phyloP scores from a whole-genome alignment of 441 rosid species.

The Daphne laureola region DNA sequence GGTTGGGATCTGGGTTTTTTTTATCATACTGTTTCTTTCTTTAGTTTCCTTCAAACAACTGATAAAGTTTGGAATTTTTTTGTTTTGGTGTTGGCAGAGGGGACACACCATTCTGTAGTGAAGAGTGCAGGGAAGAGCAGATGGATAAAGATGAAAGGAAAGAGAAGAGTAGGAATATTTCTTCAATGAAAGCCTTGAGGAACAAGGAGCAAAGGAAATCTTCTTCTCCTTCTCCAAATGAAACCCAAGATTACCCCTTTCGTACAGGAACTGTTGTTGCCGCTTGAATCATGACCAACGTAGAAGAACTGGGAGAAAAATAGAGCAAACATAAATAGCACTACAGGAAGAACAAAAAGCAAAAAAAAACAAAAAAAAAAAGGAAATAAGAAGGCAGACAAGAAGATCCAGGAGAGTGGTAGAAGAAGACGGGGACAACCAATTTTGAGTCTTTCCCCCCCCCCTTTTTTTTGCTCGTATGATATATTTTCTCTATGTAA shows the following conservation, averaged over 20 bases:
- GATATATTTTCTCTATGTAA: too few species aligned
- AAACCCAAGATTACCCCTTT: constrained; percentile 30
- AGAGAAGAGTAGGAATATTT: constrained; percentile 33
- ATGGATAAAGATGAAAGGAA: constrained; percentile 29
- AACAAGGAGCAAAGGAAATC: constrained; percentile 42
- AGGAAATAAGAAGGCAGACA: too few species aligned
- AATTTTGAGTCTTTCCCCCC: neutral
- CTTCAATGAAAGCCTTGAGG: constrained; percentile 47
- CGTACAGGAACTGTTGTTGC: constrained; percentile 46
- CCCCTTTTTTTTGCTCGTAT: too few species aligned
- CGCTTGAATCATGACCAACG: constrained; percentile 21
- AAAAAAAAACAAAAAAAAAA: too few species aligned
- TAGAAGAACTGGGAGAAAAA: too few species aligned
- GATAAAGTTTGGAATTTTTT: neutral
- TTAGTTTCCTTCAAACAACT: neutral
- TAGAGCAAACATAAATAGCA: too few species aligned
- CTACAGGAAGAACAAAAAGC: neutral
- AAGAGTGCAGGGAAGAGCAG: constrained; percentile 40
- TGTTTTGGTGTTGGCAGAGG: constrained; percentile 24
- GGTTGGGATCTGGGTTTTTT: constrained; percentile 13
- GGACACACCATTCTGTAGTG: constrained; percentile 41
- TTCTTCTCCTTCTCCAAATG: constrained; percentile 30
- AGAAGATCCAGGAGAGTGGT: constrained; percentile 21
- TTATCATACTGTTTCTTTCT: too few species aligned
- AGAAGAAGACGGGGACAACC: neutral